Base-by-base conservation (phyloP, 2,329 filamentous ascomycete genomes). In the Trichophyton equinum region DNA sequence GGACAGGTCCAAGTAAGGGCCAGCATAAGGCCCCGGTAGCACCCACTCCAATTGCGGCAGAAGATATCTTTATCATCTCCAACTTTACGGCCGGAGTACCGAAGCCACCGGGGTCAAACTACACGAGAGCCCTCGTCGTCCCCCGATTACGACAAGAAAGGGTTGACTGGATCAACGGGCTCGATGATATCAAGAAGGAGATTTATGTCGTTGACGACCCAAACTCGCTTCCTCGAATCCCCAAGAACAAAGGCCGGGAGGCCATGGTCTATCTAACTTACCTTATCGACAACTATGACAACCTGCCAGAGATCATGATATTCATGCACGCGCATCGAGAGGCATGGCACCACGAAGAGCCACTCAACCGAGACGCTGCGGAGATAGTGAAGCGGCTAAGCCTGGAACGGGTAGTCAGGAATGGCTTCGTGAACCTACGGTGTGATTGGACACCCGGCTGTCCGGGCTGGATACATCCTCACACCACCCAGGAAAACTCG, bases 191-290 rank as follows among this genome's bases (percentile, higher is more conserved):
- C 66, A 65, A 72, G 20, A 68, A 74, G 13, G 75, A 78, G 8
- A 69, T 82, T 9, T 83, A 82, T 64, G 75, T 79, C 53, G 79
- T 79, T 38, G 77, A 83, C 65, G 79, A 82, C 63, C 75, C 76
- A 1, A 69, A 71, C 25, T 76, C 80, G 4, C 71, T 76, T 30
- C 67, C 80, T 18, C 80, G 81, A 65, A 74, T 81, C 0, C 80
- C 81, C 6, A 77, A 76, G 66, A 84, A 85, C 64, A 83, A 84
- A 68, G 83, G 83, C 51, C 78, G 82, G 66, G 83, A 85, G 70
- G 80, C 81, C 27, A 84, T 85, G 78, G 75, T 77, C 15, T 85
- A 85, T 68, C 74, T 85, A 56, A 81, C 81, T 47, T 85, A 82
- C 70, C 79, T 85, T 63, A 82, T 85, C 68, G 81, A 85, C 64